phyloP scores from a whole-genome alignment of 2,329 filamentous ascomycete species.

The Dactylellina drechsleri region DNA sequence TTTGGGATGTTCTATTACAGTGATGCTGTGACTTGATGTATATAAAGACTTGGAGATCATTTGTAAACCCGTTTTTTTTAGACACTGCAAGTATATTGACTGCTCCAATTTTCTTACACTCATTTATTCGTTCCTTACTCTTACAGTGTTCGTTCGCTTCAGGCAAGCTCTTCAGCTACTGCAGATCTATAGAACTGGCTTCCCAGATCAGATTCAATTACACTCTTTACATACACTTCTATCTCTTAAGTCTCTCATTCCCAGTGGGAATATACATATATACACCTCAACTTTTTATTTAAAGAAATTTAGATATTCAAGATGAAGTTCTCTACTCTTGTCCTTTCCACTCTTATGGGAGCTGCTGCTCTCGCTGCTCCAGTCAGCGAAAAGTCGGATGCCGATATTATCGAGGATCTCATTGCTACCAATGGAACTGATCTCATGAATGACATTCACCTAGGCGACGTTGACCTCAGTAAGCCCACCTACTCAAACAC shows the following conservation, averaged over 20 bases:
- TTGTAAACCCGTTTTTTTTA: too few relatives aligned
- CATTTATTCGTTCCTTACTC: neutral
- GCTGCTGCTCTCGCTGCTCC: slow-evolving; percentile 21
- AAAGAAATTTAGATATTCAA: neutral
- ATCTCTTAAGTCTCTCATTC: neutral
- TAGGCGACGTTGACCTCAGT: neutral
- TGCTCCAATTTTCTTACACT: too few relatives aligned
- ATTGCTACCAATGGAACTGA: slow-evolving; percentile 4
- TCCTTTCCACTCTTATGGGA: slow-evolving; percentile 28
- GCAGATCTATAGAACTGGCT: neutral
- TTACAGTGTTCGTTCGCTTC: neutral
- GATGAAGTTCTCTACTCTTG: slow-evolving; percentile 35
- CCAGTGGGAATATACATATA: neutral
- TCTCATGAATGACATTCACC: neutral
- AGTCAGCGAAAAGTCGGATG: slow-evolving; percentile 4
- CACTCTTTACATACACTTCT: neutral
- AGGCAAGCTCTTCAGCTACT: neutral
- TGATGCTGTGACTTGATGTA: too few relatives aligned
- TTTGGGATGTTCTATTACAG: too few relatives aligned
- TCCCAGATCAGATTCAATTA: neutral
- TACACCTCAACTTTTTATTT: neutral
- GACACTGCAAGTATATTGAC: too few relatives aligned
- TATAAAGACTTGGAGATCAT: too few relatives aligned
- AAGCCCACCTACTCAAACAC: too few relatives aligned
- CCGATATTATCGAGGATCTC: neutral